Conservation (phyloP, 2,329 filamentous ascomycete species). For the Pseudocercospora fuligena region DNA sequence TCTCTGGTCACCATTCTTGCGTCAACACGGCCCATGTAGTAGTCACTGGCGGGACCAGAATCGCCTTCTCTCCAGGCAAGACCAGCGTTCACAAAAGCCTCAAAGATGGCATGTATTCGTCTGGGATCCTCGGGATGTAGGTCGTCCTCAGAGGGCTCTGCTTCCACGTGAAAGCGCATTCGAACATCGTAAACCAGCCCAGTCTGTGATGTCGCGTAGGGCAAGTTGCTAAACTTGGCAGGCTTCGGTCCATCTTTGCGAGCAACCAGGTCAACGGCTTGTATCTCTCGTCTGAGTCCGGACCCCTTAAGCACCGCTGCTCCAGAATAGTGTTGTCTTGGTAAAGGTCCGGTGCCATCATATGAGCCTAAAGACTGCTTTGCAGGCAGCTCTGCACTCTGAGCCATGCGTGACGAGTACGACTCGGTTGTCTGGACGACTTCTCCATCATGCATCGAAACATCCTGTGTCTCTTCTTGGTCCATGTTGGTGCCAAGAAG, state of each 20-base stretch:
- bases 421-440: conserved; percentile 27
- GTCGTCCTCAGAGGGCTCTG: conserved; percentile 60
- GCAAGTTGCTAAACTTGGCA: conserved; percentile 43
- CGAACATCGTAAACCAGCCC: conserved; percentile 78
- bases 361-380: conserved; percentile 19
- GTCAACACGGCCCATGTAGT: conserved; percentile 69
- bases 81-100: conserved; percentile 80
- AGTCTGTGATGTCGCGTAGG: conserved; percentile 46
- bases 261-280: conserved; percentile 26
- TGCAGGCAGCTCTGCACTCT: conserved; percentile 15
- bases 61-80: conserved; percentile 55
- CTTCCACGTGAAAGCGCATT: conserved; percentile 93
- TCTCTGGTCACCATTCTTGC: conserved; percentile 76
- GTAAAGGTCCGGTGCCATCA: conserved; percentile 13
- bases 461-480: conserved; percentile 26
- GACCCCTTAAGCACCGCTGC: conserved; percentile 30
- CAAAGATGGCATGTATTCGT: conserved; percentile 91
- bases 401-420: conserved; percentile 19
- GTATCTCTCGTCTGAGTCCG: conserved; percentile 21
- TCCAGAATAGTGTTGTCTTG: conserved; percentile 15
- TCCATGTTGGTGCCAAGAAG: conserved; percentile 18
- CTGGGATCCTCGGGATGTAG: conserved; percentile 94
- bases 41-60: conserved; percentile 54
- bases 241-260: conserved; percentile 35
- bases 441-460: conserved; percentile 36